A percentile compares a stretch with the other conserved stretches of the same genome.
Evolutionary conservation across 108 stramenopile species (phyloP).

Genomic region (Cyclotella kingstonii): DNA sequence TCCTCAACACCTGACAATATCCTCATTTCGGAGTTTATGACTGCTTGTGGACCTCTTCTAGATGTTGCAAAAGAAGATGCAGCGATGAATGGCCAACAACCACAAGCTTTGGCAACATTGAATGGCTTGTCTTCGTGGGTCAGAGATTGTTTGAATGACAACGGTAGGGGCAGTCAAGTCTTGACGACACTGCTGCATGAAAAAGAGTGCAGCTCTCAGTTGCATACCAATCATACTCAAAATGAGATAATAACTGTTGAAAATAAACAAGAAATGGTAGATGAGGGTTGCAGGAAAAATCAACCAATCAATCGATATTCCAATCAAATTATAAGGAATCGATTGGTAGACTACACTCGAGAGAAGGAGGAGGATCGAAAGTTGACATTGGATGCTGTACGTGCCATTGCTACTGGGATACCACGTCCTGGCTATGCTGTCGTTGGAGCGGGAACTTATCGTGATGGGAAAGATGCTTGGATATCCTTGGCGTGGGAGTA

Average conservation of each 20-base stretch:
- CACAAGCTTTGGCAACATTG: constrained; percentile 68
- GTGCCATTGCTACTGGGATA: constrained; percentile 70
- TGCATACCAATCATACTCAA: background rate
- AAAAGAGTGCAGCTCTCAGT: background rate
- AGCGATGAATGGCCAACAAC: constrained; percentile 68
- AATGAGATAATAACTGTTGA: background rate
- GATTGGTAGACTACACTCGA: constrained; percentile 2
- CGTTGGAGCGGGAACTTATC: constrained; percentile 64
- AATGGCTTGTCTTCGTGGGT: constrained; percentile 72
- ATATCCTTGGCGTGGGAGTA: constrained; percentile 61
- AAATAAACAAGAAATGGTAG: background rate
- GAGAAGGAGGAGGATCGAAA: constrained; percentile 17
- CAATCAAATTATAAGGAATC: constrained; percentile 15
- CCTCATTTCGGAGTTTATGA: constrained; percentile 13
- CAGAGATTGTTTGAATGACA: constrained; percentile 33
- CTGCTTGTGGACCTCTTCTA: constrained; percentile 59
- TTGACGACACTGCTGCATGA: constrained; percentile 19
- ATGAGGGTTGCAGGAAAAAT: background rate
- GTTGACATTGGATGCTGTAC: constrained; percentile 52
- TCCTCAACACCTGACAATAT: background rate
- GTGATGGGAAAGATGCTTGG: constrained; percentile 68
- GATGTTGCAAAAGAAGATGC: constrained; percentile 63
- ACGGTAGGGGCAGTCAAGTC: constrained; percentile 36
- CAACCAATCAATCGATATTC: background rate
- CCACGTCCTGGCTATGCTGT: constrained; percentile 69